Evolutionary conservation across 176 grass and related monocot genomes (phyloP).

Genomic region (Bothriochloa decipiens): DNA sequence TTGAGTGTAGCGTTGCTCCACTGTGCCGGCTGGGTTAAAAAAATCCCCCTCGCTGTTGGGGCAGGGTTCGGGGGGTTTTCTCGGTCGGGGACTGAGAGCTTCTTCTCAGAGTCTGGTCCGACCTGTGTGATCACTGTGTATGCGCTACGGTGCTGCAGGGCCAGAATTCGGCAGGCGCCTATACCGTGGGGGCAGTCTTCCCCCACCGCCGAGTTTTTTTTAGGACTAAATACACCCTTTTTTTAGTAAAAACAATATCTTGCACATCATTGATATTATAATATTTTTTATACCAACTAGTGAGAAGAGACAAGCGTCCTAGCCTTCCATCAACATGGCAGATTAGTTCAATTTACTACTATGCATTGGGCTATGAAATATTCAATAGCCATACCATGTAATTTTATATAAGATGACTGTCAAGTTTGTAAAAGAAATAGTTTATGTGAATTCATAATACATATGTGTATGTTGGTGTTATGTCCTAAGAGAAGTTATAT

Average conservation of each 20-base stretch:
- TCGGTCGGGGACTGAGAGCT: too few relatives aligned
- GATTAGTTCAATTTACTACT: background rate
- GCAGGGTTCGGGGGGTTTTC: too few relatives aligned
- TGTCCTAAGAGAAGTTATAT: background rate
- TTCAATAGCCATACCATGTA: slow-evolving; percentile 18
- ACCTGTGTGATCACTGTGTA: too few relatives aligned
- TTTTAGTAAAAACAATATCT: background rate
- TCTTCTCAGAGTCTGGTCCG: too few relatives aligned
- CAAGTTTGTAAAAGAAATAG: background rate
- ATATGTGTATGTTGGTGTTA: background rate
- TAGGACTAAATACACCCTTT: background rate
- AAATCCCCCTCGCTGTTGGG: too few relatives aligned
- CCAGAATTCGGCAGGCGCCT: too few relatives aligned
- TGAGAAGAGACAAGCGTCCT: background rate
- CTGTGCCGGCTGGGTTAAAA: too few relatives aligned
- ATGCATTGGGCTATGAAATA: background rate
- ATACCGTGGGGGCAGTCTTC: too few relatives aligned
- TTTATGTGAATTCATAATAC: background rate
- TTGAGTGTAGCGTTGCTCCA: too few relatives aligned
- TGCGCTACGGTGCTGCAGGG: too few relatives aligned
- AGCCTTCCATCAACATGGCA: background rate
- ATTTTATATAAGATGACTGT: slow-evolving; percentile 15
- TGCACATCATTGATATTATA: background rate
- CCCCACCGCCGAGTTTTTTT: too few relatives aligned
- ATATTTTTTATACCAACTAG: background rate